Conservation (phyloP, 768 basidiomycete genomes). For the Dentipellis fragilis region DNA sequence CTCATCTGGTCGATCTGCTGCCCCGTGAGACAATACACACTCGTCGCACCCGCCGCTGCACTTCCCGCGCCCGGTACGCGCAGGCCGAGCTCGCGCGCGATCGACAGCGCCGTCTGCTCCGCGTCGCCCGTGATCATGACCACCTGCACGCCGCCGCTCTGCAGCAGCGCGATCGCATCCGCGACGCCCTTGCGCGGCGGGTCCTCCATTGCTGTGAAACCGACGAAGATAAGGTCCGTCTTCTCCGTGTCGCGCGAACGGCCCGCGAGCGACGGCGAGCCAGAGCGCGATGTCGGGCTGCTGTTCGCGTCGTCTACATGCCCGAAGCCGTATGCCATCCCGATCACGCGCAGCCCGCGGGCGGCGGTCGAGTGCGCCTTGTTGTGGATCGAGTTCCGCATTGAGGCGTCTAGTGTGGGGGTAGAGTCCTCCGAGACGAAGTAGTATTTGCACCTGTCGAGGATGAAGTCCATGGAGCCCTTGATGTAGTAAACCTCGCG, state of each 20-base stretch:
- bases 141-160: conserved; percentile 85
- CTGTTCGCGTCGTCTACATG: conserved; percentile 30
- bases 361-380: conserved; percentile 66
- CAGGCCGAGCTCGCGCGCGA: conserved; percentile 79
- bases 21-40: conserved; percentile 35
- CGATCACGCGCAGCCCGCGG: conserved; percentile 77
- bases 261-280: conserved; percentile 17
- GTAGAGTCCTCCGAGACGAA: conserved; percentile 87
- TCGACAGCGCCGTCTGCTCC: conserved; percentile 81
- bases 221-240: conserved; percentile 71
- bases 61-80: conserved; percentile 37
- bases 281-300: conserved; percentile 16
- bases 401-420: conserved; percentile 62
- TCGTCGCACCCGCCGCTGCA: conserved; percentile 6
- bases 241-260: conserved; percentile 20
- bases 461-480: conserved; percentile 82
- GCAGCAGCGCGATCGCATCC: conserved; percentile 73
- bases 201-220: conserved; percentile 93
- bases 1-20: conserved; percentile 71
- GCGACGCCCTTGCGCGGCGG: conserved; percentile 92
- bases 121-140: conserved; percentile 98
- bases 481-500: conserved; percentile 86
- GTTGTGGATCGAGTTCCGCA: conserved; percentile 53
- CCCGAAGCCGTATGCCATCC: conserved; percentile 84
- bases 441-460: conserved; percentile 82